Evolutionary conservation across 129 eudicot genomes (phyloP).

Genomic region (Sambucus nigra): DNA sequence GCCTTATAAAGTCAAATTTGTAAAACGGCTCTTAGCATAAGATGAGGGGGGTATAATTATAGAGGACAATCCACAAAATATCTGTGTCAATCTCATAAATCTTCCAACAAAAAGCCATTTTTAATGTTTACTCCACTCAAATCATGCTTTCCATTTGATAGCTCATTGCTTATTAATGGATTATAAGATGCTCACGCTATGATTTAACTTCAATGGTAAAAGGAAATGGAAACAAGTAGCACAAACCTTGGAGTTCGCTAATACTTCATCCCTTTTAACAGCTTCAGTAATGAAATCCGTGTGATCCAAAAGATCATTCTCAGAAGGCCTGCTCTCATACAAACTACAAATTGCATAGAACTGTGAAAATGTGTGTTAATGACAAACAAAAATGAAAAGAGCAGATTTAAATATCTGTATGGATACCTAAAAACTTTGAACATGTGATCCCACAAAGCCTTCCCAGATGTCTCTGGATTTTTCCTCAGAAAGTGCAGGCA

Average conservation of each 20-base stretch:
- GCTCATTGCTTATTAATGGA: not conserved
- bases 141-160: too few species aligned
- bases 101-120: not conserved
- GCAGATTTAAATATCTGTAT: not conserved
- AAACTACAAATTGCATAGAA: constrained; percentile 4
- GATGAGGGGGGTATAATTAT: not conserved
- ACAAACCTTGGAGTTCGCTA: constrained; percentile 38
- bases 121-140: not conserved
- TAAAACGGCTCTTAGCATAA: too few species aligned
- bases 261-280: constrained; percentile 23
- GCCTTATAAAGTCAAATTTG: too few species aligned
- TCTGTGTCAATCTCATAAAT: not conserved
- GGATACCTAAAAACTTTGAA: constrained; percentile 57
- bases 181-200: not conserved
- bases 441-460: constrained; percentile 57
- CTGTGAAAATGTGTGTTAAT: not conserved
- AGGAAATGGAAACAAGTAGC: not conserved
- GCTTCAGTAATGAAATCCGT: constrained; percentile 28
- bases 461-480: constrained; percentile 48
- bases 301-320: constrained; percentile 37
- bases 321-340: constrained; percentile 35
- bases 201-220: not conserved
- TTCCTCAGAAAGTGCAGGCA: constrained; percentile 36
- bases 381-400: not conserved
- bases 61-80: not conserved